Percentiles rank a stretch among this genome's conserved stretches.
These are phyloP conservation scores for Phytophthora palmivora DNA, from an alignment of 352 stramenopile genomes.

Conservation along the genomic window DNA sequence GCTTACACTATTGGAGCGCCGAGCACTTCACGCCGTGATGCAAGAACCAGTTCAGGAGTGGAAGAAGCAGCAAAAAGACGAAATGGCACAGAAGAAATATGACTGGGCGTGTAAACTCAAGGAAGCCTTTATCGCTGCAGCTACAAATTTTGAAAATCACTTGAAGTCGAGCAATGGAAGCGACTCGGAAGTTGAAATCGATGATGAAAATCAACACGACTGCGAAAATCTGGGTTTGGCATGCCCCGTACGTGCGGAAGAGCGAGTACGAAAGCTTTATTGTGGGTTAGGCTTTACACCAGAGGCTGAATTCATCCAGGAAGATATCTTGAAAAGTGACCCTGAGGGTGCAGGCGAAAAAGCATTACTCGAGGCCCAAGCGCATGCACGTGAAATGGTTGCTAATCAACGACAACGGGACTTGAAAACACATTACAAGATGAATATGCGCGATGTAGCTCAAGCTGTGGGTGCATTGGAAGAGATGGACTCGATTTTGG, in stretches of 20 bases:
- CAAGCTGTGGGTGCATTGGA: slow-evolving; percentile 67
- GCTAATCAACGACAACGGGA: slow-evolving; percentile 53
- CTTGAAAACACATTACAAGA: slow-evolving; percentile 71
- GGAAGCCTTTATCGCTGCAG: slow-evolving; percentile 54
- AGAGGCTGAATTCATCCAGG: slow-evolving; percentile 46
- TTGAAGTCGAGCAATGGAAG: slow-evolving; percentile 17
- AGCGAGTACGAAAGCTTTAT: slow-evolving; percentile 55
- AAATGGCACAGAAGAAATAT: slow-evolving; percentile 83
- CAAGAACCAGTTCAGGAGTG: slow-evolving; percentile 61
- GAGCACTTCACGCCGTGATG: slow-evolving; percentile 84
- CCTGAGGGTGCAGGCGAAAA: slow-evolving; percentile 69
- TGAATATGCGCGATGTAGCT: slow-evolving; percentile 55
- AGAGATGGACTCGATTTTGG: slow-evolving; percentile 60
- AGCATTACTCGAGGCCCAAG: slow-evolving; percentile 59
- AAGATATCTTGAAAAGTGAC: slow-evolving; percentile 79
- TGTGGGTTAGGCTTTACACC: slow-evolving; percentile 58
- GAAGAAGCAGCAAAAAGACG: slow-evolving; percentile 82
- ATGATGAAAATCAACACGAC: slow-evolving; percentile 18
- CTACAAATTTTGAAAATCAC: slow-evolving; percentile 40
- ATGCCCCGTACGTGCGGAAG: slow-evolving; percentile 62
- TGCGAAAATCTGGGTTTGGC: slow-evolving; percentile 53
- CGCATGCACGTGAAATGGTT: slow-evolving; percentile 51
- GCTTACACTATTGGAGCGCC: slow-evolving; percentile 86
- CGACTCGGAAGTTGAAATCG: background rate
- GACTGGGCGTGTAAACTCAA: slow-evolving; percentile 87